These are phyloP conservation scores for Punctularia strigosozonata DNA, from an alignment of 768 basidiomycete genomes.

Conservation along the genomic window DNA sequence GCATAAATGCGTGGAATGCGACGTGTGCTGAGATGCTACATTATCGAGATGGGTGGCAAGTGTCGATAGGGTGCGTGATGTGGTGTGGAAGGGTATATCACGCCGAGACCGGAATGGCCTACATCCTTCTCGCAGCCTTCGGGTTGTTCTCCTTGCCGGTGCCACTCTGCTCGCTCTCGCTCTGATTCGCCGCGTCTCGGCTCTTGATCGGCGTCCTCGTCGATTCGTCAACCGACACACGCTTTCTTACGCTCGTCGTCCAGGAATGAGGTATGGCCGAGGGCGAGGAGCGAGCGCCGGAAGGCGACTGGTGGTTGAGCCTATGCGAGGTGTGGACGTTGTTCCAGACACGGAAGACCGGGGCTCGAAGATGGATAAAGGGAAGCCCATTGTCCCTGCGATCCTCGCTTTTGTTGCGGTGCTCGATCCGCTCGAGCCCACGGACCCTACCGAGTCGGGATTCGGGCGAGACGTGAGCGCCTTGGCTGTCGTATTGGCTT, in stretches of 20 bases:
- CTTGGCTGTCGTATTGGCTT: slow-evolving; percentile 27
- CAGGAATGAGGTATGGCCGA: slow-evolving; percentile 23
- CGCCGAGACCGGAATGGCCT: neutral
- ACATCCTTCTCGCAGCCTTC: neutral
- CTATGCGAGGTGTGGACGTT: slow-evolving; percentile 28
- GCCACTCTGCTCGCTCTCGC: neutral
- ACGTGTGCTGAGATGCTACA: too few relatives aligned
- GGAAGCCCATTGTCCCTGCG: slow-evolving; percentile 41
- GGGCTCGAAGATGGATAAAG: slow-evolving; percentile 18
- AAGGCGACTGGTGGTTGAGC: neutral
- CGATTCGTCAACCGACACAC: slow-evolving; percentile 18
- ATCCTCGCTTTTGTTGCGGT: slow-evolving; percentile 13
- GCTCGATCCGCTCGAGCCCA: slow-evolving; percentile 12
- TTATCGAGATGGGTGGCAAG: too few relatives aligned
- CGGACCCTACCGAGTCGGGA: slow-evolving; percentile 12
- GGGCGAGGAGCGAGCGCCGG: slow-evolving; percentile 6
- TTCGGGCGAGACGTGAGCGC: slow-evolving; percentile 40
- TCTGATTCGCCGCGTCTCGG: neutral
- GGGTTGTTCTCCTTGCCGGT: neutral
- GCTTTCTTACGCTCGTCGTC: slow-evolving; percentile 17
- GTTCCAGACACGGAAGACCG: slow-evolving; percentile 26
- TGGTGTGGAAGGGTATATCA: too few relatives aligned
- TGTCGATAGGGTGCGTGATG: too few relatives aligned
- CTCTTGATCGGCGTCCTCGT: slow-evolving; percentile 7
- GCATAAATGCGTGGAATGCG: too few relatives aligned